These are phyloP conservation scores for Lentinula novae-zelandiae DNA, from an alignment of 1,284 basidiomycete species.

Conservation along the genomic window DNA sequence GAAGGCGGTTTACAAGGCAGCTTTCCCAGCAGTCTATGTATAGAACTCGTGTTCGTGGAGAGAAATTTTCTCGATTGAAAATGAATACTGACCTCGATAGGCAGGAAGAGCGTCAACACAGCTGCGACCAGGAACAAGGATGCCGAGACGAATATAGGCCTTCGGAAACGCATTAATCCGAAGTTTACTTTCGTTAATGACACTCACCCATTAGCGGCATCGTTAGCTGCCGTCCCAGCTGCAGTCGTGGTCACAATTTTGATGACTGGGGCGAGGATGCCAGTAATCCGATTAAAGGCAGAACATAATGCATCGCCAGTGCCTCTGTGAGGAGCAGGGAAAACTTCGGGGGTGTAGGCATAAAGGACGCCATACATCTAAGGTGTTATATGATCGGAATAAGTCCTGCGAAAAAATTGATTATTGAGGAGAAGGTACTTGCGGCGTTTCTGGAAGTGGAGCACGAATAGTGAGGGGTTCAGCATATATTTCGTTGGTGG, in stretches of 20 bases:
- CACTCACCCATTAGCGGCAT: conserved; percentile 28
- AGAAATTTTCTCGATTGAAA: not conserved
- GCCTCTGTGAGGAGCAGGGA: conserved; percentile 57
- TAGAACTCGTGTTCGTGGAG: not conserved
- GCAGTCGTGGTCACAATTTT: conserved; percentile 40
- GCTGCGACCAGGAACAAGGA: conserved; percentile 48
- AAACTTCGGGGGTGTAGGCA: conserved; percentile 55
- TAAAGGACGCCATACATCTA: conserved; percentile 62
- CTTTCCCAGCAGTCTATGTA: conserved; percentile 17
- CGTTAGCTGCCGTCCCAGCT: conserved; percentile 22
- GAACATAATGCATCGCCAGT: conserved; percentile 60
- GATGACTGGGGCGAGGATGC: conserved; percentile 54
- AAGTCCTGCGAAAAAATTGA: not conserved
- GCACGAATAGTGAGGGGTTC: not conserved
- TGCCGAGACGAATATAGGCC: conserved; percentile 53
- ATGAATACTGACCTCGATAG: conserved; percentile 47
- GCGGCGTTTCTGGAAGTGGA: not conserved
- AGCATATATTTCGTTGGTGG: not conserved
- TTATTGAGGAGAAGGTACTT: not conserved
- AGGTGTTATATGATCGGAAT: not conserved
- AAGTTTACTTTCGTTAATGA: not conserved
- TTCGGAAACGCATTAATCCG: not conserved
- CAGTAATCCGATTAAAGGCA: conserved; percentile 51
- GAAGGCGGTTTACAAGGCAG: conserved; percentile 7
- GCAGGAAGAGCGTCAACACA: conserved; percentile 44